Conservation (phyloP, 208 protist genomes). For the Leptomonas seymouri region DNA sequence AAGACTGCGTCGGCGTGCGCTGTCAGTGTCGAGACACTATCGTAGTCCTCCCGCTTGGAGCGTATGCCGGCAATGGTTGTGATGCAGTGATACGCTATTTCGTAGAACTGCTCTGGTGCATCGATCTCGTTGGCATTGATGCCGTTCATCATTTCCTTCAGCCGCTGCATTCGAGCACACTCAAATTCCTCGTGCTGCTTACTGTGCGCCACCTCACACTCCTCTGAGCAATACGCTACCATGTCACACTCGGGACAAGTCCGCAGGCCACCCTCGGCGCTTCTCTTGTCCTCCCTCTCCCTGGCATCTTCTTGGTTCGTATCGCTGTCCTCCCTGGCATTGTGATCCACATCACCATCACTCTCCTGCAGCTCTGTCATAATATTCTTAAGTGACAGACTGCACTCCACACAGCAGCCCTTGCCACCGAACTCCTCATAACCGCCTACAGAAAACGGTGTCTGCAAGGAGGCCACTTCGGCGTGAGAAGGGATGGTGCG, state of each 20-base stretch:
- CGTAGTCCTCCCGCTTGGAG: slow-evolving; percentile 38
- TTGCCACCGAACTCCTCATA: slow-evolving; percentile 58
- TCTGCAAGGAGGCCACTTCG: slow-evolving; percentile 40
- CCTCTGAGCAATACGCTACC: slow-evolving; percentile 62
- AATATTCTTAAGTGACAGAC: slow-evolving; percentile 12
- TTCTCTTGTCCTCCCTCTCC: neutral
- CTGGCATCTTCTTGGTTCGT: neutral
- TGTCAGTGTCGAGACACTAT: slow-evolving; percentile 49
- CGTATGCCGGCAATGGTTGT: slow-evolving; percentile 64
- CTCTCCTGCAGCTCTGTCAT: neutral
- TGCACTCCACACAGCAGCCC: slow-evolving; percentile 64
- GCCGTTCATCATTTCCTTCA: slow-evolving; percentile 54
- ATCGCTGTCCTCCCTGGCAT: neutral
- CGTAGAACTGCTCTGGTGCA: slow-evolving; percentile 67
- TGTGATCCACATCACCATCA: neutral
- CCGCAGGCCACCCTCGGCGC: neutral
- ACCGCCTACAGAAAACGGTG: slow-evolving; percentile 66
- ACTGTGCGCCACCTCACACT: slow-evolving; percentile 46
- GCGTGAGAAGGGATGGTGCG: slow-evolving; percentile 41
- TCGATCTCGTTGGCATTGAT: slow-evolving; percentile 42
- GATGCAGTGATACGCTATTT: slow-evolving; percentile 71
- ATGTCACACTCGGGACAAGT: slow-evolving; percentile 48
- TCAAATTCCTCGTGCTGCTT: slow-evolving; percentile 70
- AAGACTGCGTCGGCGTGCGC: slow-evolving; percentile 64
- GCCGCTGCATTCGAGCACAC: slow-evolving; percentile 50